Conservation (phyloP, 345 rosid species). For the Cardiospermum halicacabum region DNA sequence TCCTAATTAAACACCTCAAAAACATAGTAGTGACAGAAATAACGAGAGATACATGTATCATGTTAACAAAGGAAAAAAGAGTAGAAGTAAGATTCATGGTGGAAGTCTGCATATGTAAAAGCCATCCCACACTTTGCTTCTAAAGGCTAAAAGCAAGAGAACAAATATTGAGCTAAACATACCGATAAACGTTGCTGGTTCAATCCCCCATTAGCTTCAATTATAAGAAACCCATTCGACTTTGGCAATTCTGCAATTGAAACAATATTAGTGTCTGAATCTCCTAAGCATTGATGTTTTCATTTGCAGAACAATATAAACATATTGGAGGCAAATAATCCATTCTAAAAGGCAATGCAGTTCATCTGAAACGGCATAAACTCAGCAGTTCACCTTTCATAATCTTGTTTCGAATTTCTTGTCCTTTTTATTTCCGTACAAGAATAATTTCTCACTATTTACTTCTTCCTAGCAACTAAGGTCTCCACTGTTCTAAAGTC, state of each 20-base stretch:
- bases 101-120: neutral
- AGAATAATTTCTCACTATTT: neutral
- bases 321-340: neutral
- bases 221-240: conserved; percentile 85
- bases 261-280: conserved; percentile 14
- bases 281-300: neutral
- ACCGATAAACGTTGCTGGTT: conserved; percentile 98
- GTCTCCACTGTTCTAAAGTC: neutral
- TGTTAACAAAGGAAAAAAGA: neutral
- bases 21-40: neutral
- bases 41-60: neutral
- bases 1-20: neutral
- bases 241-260: conserved; percentile 41
- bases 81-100: neutral
- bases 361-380: too few species aligned
- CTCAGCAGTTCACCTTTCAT: neutral
- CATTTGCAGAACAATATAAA: neutral
- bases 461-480: neutral
- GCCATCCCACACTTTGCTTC: conserved; percentile 3
- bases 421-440: neutral
- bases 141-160: conserved; percentile 1
- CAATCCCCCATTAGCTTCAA: conserved; percentile 97
- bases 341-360: neutral
- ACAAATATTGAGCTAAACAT: conserved; percentile 24
- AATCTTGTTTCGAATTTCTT: neutral